Conservation (phyloP, 2,329 filamentous ascomycete species). For the Dothistroma septosporum region DNA sequence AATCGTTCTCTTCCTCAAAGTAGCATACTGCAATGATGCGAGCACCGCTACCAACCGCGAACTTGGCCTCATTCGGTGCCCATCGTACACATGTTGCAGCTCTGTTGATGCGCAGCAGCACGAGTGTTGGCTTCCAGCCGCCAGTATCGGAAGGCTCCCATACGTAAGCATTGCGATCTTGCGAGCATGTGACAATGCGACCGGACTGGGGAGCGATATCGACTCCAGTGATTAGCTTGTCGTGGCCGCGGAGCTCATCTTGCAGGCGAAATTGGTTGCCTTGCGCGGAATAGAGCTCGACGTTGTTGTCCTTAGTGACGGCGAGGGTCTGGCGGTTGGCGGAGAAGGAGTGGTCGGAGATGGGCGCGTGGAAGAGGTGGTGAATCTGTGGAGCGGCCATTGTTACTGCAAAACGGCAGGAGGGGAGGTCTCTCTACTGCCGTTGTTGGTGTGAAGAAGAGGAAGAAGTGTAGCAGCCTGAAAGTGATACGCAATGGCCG, state of each 20-base stretch:
- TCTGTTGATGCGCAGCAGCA: constrained; percentile 93
- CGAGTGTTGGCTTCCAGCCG: constrained; percentile 95
- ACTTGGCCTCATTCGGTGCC: constrained; percentile 95
- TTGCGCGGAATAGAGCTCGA: constrained; percentile 77
- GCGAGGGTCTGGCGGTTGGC: constrained; percentile 83
- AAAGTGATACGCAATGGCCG: constrained; percentile 6
- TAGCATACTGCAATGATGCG: constrained; percentile 95
- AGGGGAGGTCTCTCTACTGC: constrained; percentile 90
- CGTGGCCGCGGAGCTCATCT: constrained; percentile 92
- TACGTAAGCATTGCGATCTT: constrained; percentile 96
- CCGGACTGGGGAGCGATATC: constrained; percentile 89
- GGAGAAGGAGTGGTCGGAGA: constrained; percentile 97
- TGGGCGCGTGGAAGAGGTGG: constrained; percentile 93
- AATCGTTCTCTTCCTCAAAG: constrained; percentile 99
- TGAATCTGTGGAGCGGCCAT: constrained; percentile 91
- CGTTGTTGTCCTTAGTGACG: constrained; percentile 81
- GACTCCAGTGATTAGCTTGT: constrained; percentile 93
- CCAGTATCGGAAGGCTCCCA: constrained; percentile 88
- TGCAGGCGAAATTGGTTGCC: constrained; percentile 72
- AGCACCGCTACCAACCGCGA: constrained; percentile 93
- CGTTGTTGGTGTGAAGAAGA: constrained; percentile 32
- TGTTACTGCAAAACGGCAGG: constrained; percentile 56
- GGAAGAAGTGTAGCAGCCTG: constrained; percentile 2
- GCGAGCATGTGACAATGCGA: constrained; percentile 94
- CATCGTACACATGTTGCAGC: constrained; percentile 96